Percentiles rank a stretch among this genome's conserved stretches.
These are phyloP conservation scores for Mycena vitilis DNA, from an alignment of 768 basidiomycete species.

Conservation along the genomic window DNA sequence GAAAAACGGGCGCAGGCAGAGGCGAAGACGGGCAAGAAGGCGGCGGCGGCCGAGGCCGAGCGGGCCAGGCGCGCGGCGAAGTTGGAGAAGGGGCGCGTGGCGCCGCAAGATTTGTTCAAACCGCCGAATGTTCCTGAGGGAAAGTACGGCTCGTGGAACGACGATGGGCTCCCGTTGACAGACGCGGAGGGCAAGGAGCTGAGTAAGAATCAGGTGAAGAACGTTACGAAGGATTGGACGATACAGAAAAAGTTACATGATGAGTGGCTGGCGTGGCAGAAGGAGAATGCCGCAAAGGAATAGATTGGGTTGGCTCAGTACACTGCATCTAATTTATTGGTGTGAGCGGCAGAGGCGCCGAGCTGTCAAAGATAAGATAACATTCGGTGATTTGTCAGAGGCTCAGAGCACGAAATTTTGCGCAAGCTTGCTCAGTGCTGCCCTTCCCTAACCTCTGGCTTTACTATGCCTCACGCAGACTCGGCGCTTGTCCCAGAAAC, in stretches of 20 bases:
- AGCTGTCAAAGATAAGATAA: too few relatives aligned
- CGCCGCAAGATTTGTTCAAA: slow-evolving; percentile 85
- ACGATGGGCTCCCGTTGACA: slow-evolving; percentile 85
- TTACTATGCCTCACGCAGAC: slow-evolving; percentile 86
- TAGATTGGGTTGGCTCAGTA: slow-evolving; percentile 13
- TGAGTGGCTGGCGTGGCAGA: slow-evolving; percentile 80
- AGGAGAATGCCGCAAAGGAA: neutral
- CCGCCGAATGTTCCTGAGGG: slow-evolving; percentile 82
- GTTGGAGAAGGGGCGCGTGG: slow-evolving; percentile 85
- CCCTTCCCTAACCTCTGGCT: neutral
- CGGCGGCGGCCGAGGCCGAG: slow-evolving; percentile 72
- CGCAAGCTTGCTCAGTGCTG: neutral
- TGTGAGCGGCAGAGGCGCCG: too few relatives aligned
- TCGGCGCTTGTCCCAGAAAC: slow-evolving; percentile 74
- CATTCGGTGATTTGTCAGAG: neutral
- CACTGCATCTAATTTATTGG: slow-evolving; percentile 18
- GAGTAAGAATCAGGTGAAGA: slow-evolving; percentile 85
- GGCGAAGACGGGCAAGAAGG: slow-evolving; percentile 85
- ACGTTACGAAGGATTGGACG: slow-evolving; percentile 76
- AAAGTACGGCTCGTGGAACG: slow-evolving; percentile 87
- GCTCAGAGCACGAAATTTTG: neutral
- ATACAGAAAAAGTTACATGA: slow-evolving; percentile 84
- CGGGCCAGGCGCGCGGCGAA: slow-evolving; percentile 77
- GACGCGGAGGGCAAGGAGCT: slow-evolving; percentile 88
- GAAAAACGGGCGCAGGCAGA: slow-evolving; percentile 84